Evolutionary conservation across 202 grass and related monocot species (phyloP).

Genomic region (Brachypodium distachyon): DNA sequence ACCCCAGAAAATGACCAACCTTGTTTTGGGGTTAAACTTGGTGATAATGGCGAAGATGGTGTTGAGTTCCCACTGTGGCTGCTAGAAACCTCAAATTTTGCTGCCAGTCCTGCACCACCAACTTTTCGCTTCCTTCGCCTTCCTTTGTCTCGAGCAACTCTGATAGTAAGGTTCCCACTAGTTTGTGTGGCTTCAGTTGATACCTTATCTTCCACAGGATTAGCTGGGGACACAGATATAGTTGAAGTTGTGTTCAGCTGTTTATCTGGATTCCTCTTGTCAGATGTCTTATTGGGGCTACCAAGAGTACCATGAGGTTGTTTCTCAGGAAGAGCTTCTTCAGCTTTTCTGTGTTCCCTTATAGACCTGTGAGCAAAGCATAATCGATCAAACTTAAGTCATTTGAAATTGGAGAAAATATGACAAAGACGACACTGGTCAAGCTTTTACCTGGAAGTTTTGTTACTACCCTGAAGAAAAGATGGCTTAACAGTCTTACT

Average conservation of each 20-base stretch:
- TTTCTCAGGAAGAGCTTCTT: slow-evolving; percentile 30
- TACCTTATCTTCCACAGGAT: slow-evolving; percentile 35
- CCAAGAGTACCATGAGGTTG: slow-evolving; percentile 27
- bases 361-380: slow-evolving; percentile 42
- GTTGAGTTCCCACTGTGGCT: slow-evolving; percentile 93
- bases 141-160: slow-evolving; percentile 63
- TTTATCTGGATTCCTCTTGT: slow-evolving; percentile 30
- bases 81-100: slow-evolving; percentile 90
- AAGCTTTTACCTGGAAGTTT: slow-evolving; percentile 61
- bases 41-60: slow-evolving; percentile 65
- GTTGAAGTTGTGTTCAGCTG: slow-evolving; percentile 33
- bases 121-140: slow-evolving; percentile 52
- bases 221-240: slow-evolving; percentile 16
- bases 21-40: slow-evolving; percentile 65
- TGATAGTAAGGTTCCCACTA: slow-evolving; percentile 67
- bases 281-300: slow-evolving; percentile 30
- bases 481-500: slow-evolving; percentile 49
- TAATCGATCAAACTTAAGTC: slow-evolving; percentile 23
- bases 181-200: slow-evolving; percentile 32
- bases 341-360: slow-evolving; percentile 51
- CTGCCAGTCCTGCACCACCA: slow-evolving; percentile 41
- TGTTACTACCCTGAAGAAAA: slow-evolving; percentile 40
- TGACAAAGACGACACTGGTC: not conserved
- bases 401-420: not conserved
- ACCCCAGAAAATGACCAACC: slow-evolving; percentile 40